Conservation (phyloP, 768 basidiomycete species). For the Ephemerocybe angulata region DNA sequence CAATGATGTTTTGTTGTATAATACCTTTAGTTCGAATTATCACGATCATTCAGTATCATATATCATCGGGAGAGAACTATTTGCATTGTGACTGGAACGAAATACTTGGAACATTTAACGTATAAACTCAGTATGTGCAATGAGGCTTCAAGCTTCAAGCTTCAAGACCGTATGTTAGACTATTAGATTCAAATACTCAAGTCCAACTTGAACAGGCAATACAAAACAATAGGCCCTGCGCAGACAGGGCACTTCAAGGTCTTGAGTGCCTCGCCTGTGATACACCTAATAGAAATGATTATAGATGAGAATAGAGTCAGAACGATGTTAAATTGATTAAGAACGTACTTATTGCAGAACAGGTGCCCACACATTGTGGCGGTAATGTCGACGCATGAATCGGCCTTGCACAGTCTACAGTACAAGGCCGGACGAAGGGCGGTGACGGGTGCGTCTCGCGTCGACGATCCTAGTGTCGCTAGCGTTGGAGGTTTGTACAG, state of each 20-base stretch:
- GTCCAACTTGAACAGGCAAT: constrained; percentile 55
- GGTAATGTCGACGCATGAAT: constrained; percentile 50
- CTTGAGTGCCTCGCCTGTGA: constrained; percentile 44
- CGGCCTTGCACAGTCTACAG: constrained; percentile 47
- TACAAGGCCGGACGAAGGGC: constrained; percentile 43
- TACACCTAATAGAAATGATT: too few relatives aligned
- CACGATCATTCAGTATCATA: too few relatives aligned
- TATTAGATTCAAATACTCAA: constrained; percentile 15
- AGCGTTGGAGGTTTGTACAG: constrained; percentile 5
- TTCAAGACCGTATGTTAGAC: too few relatives aligned
- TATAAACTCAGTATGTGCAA: too few relatives aligned
- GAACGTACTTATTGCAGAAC: constrained; percentile 48
- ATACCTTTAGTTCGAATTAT: too few relatives aligned
- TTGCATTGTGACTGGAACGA: too few relatives aligned
- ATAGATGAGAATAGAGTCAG: too few relatives aligned
- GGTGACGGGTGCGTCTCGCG: constrained; percentile 9
- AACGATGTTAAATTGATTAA: constrained; percentile 4
- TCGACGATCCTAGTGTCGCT: not conserved
- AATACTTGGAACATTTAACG: too few relatives aligned
- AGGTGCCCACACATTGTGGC: constrained; percentile 63
- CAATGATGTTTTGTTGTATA: too few relatives aligned
- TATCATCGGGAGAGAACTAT: too few relatives aligned
- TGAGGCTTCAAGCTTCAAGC: too few relatives aligned
- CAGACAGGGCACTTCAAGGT: constrained; percentile 52
- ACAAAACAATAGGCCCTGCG: constrained; percentile 44